Evolutionary conservation across 2,329 filamentous ascomycete genomes (phyloP).

Genomic region (Pseudogymnoascus sp.): DNA sequence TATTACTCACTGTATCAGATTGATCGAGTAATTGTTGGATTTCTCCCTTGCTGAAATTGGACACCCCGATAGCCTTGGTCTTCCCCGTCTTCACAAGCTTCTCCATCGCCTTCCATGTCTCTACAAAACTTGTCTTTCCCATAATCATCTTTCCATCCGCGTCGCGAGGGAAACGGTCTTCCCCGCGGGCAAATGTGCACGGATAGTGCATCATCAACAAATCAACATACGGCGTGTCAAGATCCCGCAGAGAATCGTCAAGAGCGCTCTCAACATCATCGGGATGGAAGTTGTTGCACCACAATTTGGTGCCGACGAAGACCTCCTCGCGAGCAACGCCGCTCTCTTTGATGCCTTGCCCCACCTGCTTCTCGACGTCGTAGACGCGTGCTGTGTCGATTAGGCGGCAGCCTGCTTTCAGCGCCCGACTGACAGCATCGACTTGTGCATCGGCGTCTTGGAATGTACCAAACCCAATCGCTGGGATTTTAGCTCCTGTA

Average conservation of each 20-base stretch:
- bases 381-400: slow-evolving; percentile 29
- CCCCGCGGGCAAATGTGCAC: slow-evolving; percentile 10
- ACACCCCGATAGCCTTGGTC: slow-evolving; percentile 22
- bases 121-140: slow-evolving; percentile 20
- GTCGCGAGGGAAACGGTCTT: slow-evolving; percentile 17
- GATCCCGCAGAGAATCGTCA: slow-evolving; percentile 26
- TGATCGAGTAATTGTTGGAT: not conserved
- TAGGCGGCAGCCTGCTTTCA: slow-evolving; percentile 26
- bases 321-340: slow-evolving; percentile 25
- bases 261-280: slow-evolving; percentile 25
- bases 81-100: slow-evolving; percentile 23
- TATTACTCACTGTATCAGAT: not conserved
- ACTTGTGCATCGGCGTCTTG: slow-evolving; percentile 27
- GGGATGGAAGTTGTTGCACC: slow-evolving; percentile 29
- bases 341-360: slow-evolving; percentile 19
- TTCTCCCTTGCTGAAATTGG: slow-evolving; percentile 24
- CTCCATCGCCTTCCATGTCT: slow-evolving; percentile 30
- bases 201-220: slow-evolving; percentile 49
- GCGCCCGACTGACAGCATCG: slow-evolving; percentile 17
- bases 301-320: slow-evolving; percentile 29
- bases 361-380: slow-evolving; percentile 9
- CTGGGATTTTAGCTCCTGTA: slow-evolving; percentile 24
- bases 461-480: slow-evolving; percentile 28
- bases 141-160: slow-evolving; percentile 16
- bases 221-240: slow-evolving; percentile 17